Percentiles rank a stretch among this genome's conserved stretches.
These are phyloP conservation scores for Mycosarcoma maydis DNA, from an alignment of 1,284 basidiomycete genomes.

Conservation along the genomic window DNA sequence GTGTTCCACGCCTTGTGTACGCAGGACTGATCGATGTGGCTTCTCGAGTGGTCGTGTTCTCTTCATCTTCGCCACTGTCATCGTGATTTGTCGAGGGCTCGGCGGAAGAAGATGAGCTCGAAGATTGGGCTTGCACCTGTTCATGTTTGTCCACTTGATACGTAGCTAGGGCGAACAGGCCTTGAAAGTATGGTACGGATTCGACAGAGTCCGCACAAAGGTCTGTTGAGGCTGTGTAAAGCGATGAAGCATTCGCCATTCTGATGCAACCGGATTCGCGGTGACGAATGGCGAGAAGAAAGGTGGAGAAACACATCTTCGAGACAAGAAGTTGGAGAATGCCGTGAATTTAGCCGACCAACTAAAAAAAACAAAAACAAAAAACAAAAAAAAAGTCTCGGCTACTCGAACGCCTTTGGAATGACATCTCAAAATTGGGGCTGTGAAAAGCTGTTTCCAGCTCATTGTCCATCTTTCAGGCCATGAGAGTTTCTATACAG, in stretches of 20 bases:
- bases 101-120: slow-evolving; percentile 7
- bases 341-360: slow-evolving; percentile 19
- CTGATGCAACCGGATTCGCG: not conserved
- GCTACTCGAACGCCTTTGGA: no score
- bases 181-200: slow-evolving; percentile 43
- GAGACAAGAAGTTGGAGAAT: slow-evolving; percentile 2
- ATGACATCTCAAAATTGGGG: no score
- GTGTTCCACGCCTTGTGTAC: slow-evolving; percentile 56
- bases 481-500: not conserved
- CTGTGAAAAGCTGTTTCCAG: not conserved
- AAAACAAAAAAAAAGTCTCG: not conserved
- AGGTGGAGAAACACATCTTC: no score
- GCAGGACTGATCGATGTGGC: slow-evolving; percentile 25
- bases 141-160: slow-evolving; percentile 65
- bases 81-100: not conserved
- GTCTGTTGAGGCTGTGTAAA: slow-evolving; percentile 52
- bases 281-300: not conserved
- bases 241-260: slow-evolving; percentile 22
- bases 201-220: slow-evolving; percentile 64
- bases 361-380: not conserved
- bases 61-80: slow-evolving; percentile 3
- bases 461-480: not conserved
- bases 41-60: slow-evolving; percentile 5
- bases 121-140: slow-evolving; percentile 19
- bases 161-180: slow-evolving; percentile 62